These are phyloP conservation scores for Emmonsiellopsis sp. DNA, from an alignment of 2,329 filamentous ascomycete species.

Conservation along the genomic window DNA sequence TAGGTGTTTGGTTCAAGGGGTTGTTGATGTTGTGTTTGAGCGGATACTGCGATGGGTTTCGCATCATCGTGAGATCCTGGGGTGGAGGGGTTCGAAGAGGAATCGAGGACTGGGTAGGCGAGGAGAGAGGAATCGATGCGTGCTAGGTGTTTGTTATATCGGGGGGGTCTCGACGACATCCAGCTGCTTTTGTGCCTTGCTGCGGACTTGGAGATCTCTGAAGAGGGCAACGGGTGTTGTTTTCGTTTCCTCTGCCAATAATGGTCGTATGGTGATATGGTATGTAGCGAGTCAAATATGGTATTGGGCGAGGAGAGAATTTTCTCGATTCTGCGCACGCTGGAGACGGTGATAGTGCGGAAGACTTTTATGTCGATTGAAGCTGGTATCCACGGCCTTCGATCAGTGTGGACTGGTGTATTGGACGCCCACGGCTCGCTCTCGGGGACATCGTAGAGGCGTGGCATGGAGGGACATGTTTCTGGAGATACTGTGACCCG, in stretches of 20 bases:
- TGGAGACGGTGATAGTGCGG: neutral
- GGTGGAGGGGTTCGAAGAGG: neutral
- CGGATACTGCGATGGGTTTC: neutral
- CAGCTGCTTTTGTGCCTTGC: neutral
- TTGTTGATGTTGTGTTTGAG: neutral
- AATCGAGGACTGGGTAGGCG: neutral
- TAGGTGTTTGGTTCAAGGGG: neutral
- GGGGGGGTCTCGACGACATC: neutral
- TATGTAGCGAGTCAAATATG: neutral
- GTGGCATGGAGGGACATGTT: neutral
- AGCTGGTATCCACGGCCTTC: neutral
- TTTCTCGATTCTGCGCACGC: neutral
- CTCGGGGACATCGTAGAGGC: neutral
- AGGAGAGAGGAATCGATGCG: neutral
- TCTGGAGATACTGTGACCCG: neutral
- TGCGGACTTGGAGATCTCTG: neutral
- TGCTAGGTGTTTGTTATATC: neutral
- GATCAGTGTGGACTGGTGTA: neutral
- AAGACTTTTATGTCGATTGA: neutral
- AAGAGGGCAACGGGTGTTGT: neutral
- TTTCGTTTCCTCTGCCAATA: neutral
- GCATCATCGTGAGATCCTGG: neutral
- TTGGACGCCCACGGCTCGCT: neutral
- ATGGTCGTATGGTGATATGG: neutral
- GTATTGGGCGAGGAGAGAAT: neutral